phyloP scores from a whole-genome alignment of 495 filamentous ascomycete genomes.

The Hypoxylon cercidicola region DNA sequence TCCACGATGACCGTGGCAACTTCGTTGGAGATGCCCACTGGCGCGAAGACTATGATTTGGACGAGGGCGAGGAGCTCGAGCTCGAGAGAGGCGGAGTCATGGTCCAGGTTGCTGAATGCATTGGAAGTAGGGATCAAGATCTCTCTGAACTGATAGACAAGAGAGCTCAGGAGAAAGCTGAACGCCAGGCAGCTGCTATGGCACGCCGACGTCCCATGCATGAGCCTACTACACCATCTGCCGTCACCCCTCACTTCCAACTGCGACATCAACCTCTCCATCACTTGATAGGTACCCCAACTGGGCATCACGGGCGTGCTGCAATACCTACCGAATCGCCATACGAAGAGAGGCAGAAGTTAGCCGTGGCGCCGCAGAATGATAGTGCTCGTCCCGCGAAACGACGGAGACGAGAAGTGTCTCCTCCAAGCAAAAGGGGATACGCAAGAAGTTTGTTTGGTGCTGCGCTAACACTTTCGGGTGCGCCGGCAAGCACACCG shows the following conservation, averaged over 20 bases:
- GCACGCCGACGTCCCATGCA: conserved; percentile 37
- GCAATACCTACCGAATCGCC: conserved; percentile 58
- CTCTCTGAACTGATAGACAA: conserved; percentile 77
- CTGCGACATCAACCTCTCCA: conserved; percentile 57
- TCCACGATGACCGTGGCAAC: conserved; percentile 82
- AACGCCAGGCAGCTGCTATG: conserved; percentile 50
- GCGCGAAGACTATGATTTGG: conserved; percentile 71
- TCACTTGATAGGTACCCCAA: conserved; percentile 57
- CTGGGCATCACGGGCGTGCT: conserved; percentile 62
- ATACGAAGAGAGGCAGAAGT: conserved; percentile 59
- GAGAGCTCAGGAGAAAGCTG: conserved; percentile 61
- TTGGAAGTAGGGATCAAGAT: conserved; percentile 79
- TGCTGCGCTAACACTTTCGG: conserved; percentile 56
- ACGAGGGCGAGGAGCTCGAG: conserved; percentile 81
- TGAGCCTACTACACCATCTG: conserved; percentile 16
- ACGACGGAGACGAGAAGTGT: conserved; percentile 48
- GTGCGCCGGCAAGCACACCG: conserved; percentile 50
- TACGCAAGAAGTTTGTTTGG: conserved; percentile 65
- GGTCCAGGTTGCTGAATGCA: conserved; percentile 79
- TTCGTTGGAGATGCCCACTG: conserved; percentile 88
- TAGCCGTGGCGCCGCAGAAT: conserved; percentile 22
- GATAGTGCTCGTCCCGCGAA: conserved; percentile 46
- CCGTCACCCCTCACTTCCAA: conserved; percentile 43
- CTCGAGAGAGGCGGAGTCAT: conserved; percentile 78
- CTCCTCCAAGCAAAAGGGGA: conserved; percentile 57